Conservation (phyloP, 106 monocot species). For the Apostasia shenzhenica region DNA sequence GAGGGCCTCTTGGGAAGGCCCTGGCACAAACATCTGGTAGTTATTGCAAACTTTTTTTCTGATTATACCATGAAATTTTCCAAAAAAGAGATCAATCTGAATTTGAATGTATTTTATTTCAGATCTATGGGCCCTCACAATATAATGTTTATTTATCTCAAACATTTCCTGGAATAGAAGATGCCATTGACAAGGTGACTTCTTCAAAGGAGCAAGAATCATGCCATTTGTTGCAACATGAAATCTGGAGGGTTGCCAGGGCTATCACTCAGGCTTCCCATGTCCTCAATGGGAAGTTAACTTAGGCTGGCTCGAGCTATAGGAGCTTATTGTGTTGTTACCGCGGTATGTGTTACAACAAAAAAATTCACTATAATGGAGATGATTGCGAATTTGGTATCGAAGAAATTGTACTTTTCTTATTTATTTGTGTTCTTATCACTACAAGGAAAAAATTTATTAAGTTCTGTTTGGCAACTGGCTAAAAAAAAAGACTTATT, state of each 20-base stretch:
- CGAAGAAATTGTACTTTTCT: too few relatives aligned
- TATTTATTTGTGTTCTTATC: too few relatives aligned
- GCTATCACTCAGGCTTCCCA: slow-evolving; percentile 40
- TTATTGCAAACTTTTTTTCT: too few relatives aligned
- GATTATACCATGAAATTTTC: too few relatives aligned
- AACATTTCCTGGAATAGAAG: slow-evolving; percentile 57
- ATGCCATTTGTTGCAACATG: slow-evolving; percentile 51
- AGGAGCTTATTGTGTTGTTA: too few relatives aligned
- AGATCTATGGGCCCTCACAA: slow-evolving; percentile 59
- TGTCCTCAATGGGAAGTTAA: slow-evolving; percentile 47
- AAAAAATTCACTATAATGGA: too few relatives aligned
- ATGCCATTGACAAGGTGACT: slow-evolving; percentile 41
- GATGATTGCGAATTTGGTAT: too few relatives aligned
- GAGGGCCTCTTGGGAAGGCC: slow-evolving; percentile 47
- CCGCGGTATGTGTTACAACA: too few relatives aligned
- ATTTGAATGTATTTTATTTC: neutral
- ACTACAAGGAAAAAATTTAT: too few relatives aligned
- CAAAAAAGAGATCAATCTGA: too few relatives aligned
- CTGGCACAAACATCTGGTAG: slow-evolving; percentile 85
- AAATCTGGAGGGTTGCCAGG: slow-evolving; percentile 56
- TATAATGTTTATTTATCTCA: slow-evolving; percentile 53
- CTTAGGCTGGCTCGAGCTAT: slow-evolving; percentile 3
- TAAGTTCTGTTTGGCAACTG: too few relatives aligned
- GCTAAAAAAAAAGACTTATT: too few relatives aligned
- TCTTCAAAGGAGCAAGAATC: slow-evolving; percentile 31